Base-by-base conservation (phyloP, 2,329 filamentous ascomycete species). In the Tolypocladium ovalisporum region DNA sequence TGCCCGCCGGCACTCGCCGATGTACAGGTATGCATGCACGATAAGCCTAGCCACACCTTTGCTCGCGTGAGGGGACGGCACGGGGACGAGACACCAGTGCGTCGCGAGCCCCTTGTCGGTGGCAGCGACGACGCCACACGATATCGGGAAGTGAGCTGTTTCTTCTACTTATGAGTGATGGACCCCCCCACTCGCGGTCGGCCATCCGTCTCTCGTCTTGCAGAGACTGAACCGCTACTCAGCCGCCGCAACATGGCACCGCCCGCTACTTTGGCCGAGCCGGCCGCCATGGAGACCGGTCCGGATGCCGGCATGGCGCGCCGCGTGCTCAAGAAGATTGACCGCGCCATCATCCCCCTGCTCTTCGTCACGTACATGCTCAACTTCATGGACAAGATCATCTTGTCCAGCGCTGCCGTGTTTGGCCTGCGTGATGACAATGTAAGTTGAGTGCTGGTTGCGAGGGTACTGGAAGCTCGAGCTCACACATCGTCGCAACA, bases 321-420 rank as follows among this genome's bases (percentile, higher is more conserved):
- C 56, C 69, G 69, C 24, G 73, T 82, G 4, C 57, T 84, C 55
- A 72, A 75, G 39, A 83, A 82, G 67, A 83, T 85, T 60, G 82
- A 85, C 64, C 70, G 68, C 60, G 70, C 70, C 17, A 68, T 85
- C 15, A 76, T 84, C 5, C 80, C 82, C 0, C 66, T 84, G 22
- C 69, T 84, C 17, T 83, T 83, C 61, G 62, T 78, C 47, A 82
- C 78, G 0, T 84, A 84, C 64, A 78, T 78, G 69, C 67, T 84
- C 61, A 81, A 82, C 61, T 84, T 83, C 60, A 81, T 84, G 73
- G 82, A 85, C 67, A 85, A 84, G 66, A 76, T 76, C 1, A 80
- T 80, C 54, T 64, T 82, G 6, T 79, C 78, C 0, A 80, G 75
- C 60, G 80, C 81, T 0, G 72, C 79, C 6, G 79, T 84, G 0